Evolutionary conservation across 352 stramenopile genomes (phyloP).

Genomic region (Pythium periplocum): DNA sequence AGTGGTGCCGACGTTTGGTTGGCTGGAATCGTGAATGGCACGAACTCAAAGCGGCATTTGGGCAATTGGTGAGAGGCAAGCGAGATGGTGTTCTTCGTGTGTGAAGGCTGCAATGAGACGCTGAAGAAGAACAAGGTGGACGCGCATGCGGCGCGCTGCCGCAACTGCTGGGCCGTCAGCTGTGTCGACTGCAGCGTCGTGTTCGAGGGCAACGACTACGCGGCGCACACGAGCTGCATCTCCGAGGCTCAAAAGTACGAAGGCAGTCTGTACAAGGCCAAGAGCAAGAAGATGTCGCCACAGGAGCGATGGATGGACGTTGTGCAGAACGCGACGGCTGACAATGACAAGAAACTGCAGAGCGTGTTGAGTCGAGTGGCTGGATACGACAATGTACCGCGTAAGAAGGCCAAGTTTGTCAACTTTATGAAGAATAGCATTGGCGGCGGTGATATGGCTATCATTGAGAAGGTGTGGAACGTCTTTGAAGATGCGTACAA

Average conservation of each 20-base stretch:
- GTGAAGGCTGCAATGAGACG: conserved; percentile 87
- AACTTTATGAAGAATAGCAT: conserved; percentile 91
- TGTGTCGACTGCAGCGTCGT: conserved; percentile 92
- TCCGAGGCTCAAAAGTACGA: conserved; percentile 95
- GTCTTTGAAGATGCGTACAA: conserved; percentile 72
- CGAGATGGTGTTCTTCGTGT: conserved; percentile 84
- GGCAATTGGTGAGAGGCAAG: neutral
- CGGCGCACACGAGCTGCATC: conserved; percentile 88
- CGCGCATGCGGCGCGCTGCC: conserved; percentile 73
- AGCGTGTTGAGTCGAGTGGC: conserved; percentile 71
- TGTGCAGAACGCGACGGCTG: conserved; percentile 47
- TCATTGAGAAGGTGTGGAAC: conserved; percentile 62
- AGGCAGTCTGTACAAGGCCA: conserved; percentile 77
- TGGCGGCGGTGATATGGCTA: conserved; percentile 31
- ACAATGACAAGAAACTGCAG: conserved; percentile 48
- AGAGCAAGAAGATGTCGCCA: conserved; percentile 77
- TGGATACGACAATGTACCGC: conserved; percentile 87
- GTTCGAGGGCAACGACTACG: conserved; percentile 89
- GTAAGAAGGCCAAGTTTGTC: conserved; percentile 92
- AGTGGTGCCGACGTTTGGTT: too few relatives aligned
- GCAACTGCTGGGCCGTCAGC: conserved; percentile 89
- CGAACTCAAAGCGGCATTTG: too few relatives aligned
- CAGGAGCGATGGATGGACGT: conserved; percentile 86
- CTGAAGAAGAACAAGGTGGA: conserved; percentile 95
- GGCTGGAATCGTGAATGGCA: too few relatives aligned